phyloP scores from a whole-genome alignment of 768 basidiomycete genomes.

The Suillus sp. region DNA sequence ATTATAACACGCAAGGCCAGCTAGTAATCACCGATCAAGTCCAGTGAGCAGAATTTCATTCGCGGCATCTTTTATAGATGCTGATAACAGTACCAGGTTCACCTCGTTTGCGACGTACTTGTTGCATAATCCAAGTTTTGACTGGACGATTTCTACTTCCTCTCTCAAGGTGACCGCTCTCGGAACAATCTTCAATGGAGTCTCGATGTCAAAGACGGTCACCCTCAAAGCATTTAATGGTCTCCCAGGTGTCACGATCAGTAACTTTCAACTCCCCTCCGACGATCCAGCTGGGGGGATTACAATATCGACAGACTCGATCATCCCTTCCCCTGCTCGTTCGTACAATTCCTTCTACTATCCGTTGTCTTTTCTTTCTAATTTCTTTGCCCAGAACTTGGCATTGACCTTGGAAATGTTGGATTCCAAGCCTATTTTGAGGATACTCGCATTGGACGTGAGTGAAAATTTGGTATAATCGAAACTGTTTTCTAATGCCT shows the following conservation, averaged over 20 bases:
- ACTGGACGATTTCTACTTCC: constrained; percentile 71
- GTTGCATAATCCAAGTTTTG: constrained; percentile 63
- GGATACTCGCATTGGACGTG: constrained; percentile 59
- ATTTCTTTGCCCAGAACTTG: constrained; percentile 49
- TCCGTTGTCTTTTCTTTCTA: constrained; percentile 23
- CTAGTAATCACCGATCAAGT: constrained; percentile 57
- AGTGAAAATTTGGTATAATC: constrained; percentile 28
- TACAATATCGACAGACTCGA: constrained; percentile 65
- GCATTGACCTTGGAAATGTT: constrained; percentile 67
- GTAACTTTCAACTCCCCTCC: constrained; percentile 68
- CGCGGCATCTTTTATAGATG: not conserved
- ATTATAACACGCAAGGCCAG: constrained; percentile 54
- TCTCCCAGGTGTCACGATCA: constrained; percentile 69
- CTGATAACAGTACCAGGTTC: constrained; percentile 42
- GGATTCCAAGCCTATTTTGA: constrained; percentile 65
- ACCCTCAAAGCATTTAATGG: constrained; percentile 72
- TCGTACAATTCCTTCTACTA: constrained; percentile 31
- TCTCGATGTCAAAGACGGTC: constrained; percentile 60
- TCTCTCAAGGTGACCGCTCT: constrained; percentile 65
- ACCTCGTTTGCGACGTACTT: constrained; percentile 66
- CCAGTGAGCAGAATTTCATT: constrained; percentile 38
- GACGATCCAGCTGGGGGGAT: constrained; percentile 73
- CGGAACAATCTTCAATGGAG: constrained; percentile 67
- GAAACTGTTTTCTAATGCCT: constrained; percentile 4
- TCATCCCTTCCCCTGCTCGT: constrained; percentile 69